Evolutionary conservation across 2,329 filamentous ascomycete genomes (phyloP).

Genomic region (Pseudomassariella vexata): DNA sequence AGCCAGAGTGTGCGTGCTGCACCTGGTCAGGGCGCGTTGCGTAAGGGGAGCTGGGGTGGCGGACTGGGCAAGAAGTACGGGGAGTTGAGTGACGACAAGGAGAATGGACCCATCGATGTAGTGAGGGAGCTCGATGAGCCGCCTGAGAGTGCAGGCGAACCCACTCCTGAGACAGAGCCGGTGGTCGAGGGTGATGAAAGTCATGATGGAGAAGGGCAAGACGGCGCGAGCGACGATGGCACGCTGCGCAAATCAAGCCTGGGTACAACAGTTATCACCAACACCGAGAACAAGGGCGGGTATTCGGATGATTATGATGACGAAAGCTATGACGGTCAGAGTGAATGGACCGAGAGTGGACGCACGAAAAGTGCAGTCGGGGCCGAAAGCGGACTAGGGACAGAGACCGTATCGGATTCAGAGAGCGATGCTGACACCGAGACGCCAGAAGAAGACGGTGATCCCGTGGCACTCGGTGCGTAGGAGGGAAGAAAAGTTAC

Average conservation of each 20-base stretch:
- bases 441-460: conserved; percentile 23
- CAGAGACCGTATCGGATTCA: conserved; percentile 21
- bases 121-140: conserved; percentile 57
- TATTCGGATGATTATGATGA: conserved; percentile 31
- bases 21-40: conserved; percentile 37
- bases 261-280: conserved; percentile 41
- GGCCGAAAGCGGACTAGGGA: conserved; percentile 17
- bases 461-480: conserved; percentile 29
- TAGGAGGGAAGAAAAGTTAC: no score
- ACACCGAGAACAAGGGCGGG: conserved; percentile 14
- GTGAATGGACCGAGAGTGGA: conserved; percentile 45
- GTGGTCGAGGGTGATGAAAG: conserved; percentile 20
- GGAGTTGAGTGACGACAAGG: conserved; percentile 46
- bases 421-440: conserved; percentile 20
- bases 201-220: conserved; percentile 24
- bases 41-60: conserved; percentile 64
- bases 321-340: conserved; percentile 28
- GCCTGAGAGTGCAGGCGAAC: conserved; percentile 14
- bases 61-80: conserved; percentile 39
- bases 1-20: conserved; percentile 72
- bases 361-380: conserved; percentile 30
- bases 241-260: conserved; percentile 43
- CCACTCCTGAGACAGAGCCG: conserved; percentile 17
- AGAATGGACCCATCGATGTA: conserved; percentile 43
- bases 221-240: conserved; percentile 42